A percentile compares a stretch with the other conserved stretches of the same genome.
phyloP scores from a whole-genome alignment of 495 filamentous ascomycete species.

The Apiosordaria backusii region DNA sequence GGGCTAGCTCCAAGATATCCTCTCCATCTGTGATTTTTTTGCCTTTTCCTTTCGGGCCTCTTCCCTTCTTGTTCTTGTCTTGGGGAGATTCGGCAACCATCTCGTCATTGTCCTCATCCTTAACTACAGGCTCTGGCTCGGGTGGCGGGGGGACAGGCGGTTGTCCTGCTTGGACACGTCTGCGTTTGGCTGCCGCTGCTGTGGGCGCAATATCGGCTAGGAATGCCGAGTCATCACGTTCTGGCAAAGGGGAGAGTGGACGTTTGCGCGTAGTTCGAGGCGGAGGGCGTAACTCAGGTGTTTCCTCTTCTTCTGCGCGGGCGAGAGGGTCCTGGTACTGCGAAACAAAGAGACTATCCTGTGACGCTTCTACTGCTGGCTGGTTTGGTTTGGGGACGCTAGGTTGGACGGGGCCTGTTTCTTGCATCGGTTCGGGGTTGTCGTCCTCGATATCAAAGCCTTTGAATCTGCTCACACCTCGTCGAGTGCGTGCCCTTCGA shows the following conservation, averaged over 20 bases:
- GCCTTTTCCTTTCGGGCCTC: constrained; percentile 41
- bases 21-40: constrained; percentile 48
- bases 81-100: constrained; percentile 19
- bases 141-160: constrained; percentile 30
- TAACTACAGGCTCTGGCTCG: constrained; percentile 16
- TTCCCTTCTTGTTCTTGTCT: constrained; percentile 18
- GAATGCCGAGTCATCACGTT: constrained; percentile 46
- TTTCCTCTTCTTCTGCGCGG: constrained; percentile 15
- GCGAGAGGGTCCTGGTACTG: constrained; percentile 33
- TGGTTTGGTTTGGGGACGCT: neutral
- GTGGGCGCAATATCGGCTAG: constrained; percentile 67
- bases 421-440: neutral
- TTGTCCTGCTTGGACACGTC: constrained; percentile 51
- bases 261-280: constrained; percentile 47
- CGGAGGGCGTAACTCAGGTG: constrained; percentile 15
- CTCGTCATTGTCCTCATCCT: constrained; percentile 17
- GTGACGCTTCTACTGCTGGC: constrained; percentile 14
- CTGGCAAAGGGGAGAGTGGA: constrained; percentile 29
- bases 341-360: constrained; percentile 33
- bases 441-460: constrained; percentile 54
- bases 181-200: constrained; percentile 68
- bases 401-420: neutral
- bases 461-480: constrained; percentile 63
- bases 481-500: constrained; percentile 32
- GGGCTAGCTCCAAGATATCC: constrained; percentile 66